These are phyloP conservation scores for Austroboletus rostrupii DNA, from an alignment of 1,284 basidiomycete genomes.

Conservation along the genomic window DNA sequence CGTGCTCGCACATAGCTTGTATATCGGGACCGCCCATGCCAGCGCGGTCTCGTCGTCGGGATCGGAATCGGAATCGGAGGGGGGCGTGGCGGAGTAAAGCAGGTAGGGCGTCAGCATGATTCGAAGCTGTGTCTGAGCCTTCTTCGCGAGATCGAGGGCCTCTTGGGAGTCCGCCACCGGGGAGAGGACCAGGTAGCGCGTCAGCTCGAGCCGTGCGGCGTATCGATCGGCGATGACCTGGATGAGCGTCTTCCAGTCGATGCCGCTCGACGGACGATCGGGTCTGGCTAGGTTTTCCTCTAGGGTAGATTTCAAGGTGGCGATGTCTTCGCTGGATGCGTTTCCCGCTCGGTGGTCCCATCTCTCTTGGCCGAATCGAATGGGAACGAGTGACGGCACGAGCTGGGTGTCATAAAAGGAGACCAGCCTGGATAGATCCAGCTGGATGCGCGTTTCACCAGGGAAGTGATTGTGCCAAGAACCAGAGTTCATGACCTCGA, in stretches of 20 bases:
- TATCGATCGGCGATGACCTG: conserved; percentile 42
- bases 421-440: conserved; percentile 32
- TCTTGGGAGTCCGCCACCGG: neutral
- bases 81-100: conserved; percentile 11
- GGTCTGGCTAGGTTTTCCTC: conserved; percentile 18
- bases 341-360: conserved; percentile 30
- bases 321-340: conserved; percentile 25
- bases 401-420: conserved; percentile 35
- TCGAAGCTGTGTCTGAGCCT: conserved; percentile 23
- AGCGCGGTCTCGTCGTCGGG: neutral
- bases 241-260: conserved; percentile 43
- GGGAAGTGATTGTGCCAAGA: conserved; percentile 35
- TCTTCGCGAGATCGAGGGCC: conserved; percentile 12
- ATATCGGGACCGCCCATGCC: conserved; percentile 28
- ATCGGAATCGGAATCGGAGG: neutral
- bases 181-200: conserved; percentile 35
- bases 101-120: conserved; percentile 25
- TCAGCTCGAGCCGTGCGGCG: conserved; percentile 38
- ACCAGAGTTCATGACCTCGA: conserved; percentile 26
- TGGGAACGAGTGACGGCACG: conserved; percentile 25
- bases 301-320: conserved; percentile 17
- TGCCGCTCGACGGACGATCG: conserved; percentile 25
- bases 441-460: conserved; percentile 33
- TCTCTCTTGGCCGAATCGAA: conserved; percentile 24
- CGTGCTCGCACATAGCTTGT: conserved; percentile 31